A percentile compares a stretch with the other conserved stretches of the same genome.
These are phyloP conservation scores for Aspergillus leporis DNA, from an alignment of 495 filamentous ascomycete genomes.

Conservation along the genomic window DNA sequence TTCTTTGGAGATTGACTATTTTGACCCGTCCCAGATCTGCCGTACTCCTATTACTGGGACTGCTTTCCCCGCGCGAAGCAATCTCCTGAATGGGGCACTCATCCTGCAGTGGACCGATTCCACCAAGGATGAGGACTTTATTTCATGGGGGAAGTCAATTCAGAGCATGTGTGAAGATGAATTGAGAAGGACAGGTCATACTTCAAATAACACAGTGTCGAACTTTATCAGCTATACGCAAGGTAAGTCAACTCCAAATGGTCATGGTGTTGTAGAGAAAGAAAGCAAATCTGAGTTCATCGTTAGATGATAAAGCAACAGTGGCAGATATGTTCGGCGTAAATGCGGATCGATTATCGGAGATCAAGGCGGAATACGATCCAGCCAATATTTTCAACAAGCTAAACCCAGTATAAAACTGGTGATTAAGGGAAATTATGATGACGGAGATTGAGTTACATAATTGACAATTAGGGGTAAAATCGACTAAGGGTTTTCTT, in stretches of 20 bases:
- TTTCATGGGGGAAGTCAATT: background rate
- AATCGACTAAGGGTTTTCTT: too few species aligned
- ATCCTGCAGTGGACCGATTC: background rate
- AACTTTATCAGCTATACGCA: background rate
- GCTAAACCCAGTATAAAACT: background rate
- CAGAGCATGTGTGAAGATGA: background rate
- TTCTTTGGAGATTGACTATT: background rate
- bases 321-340: background rate
- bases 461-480: too few species aligned
- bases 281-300: background rate
- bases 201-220: background rate
- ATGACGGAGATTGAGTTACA: too few species aligned
- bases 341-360: background rate
- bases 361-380: constrained; percentile 1
- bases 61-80: background rate
- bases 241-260: background rate
- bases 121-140: background rate
- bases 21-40: background rate
- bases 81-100: background rate
- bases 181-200: background rate
- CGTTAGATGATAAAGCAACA: background rate
- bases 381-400: background rate
- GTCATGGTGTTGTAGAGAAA: background rate
- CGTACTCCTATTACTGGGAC: background rate
- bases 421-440: too few species aligned